Evolutionary conservation across 208 protist genomes (phyloP).

Genomic region (Wallacemonas sp.): DNA sequence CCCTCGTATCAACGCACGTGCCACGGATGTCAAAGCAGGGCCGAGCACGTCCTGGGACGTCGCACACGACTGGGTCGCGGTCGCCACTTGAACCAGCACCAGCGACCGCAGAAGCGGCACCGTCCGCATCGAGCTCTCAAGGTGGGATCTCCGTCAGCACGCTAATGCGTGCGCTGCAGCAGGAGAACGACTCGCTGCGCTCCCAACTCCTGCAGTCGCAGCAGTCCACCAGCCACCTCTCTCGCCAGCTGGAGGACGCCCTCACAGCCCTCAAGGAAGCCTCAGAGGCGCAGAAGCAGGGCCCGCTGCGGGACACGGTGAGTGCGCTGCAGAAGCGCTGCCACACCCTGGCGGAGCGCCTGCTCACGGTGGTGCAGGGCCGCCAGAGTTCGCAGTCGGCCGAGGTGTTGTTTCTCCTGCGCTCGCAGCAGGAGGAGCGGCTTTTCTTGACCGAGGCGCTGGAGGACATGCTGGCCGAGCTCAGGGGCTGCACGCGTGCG

Average conservation of each 20-base stretch:
- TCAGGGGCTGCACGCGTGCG: slow-evolving; percentile 17
- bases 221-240: slow-evolving; percentile 23
- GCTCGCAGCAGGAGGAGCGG: slow-evolving; percentile 73
- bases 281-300: slow-evolving; percentile 14
- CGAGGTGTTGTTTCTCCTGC: slow-evolving; percentile 64
- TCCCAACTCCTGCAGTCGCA: slow-evolving; percentile 43
- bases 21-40: too few relatives aligned
- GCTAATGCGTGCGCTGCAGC: slow-evolving; percentile 41
- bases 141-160: neutral
- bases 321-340: slow-evolving; percentile 48
- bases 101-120: neutral
- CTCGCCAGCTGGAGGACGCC: slow-evolving; percentile 28
- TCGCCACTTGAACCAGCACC: neutral
- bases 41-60: too few relatives aligned
- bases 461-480: slow-evolving; percentile 36
- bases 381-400: slow-evolving; percentile 56
- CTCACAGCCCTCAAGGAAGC: slow-evolving; percentile 17
- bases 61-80: too few relatives aligned
- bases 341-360: slow-evolving; percentile 46
- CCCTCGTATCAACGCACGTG: too few relatives aligned
- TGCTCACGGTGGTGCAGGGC: slow-evolving; percentile 45
- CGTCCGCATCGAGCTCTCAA: neutral
- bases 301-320: slow-evolving; percentile 11
- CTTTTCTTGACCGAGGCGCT: slow-evolving; percentile 52
- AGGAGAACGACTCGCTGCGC: slow-evolving; percentile 63